Evolutionary conservation across 176 grass and related monocot species (phyloP).

Genomic region (Oryza meridionalis): DNA sequence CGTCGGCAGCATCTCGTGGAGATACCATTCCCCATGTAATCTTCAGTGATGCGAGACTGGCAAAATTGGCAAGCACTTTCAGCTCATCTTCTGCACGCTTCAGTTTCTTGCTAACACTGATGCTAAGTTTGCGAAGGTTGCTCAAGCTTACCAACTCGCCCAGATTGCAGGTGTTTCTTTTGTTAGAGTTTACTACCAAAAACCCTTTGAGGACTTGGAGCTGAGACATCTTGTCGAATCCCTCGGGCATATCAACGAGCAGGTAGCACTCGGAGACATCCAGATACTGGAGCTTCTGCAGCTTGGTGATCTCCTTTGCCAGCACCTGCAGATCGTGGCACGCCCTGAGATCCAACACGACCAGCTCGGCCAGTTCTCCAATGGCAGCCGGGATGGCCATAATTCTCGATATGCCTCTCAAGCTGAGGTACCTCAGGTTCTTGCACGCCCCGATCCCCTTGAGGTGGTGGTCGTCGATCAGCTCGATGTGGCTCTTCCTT

Average conservation of each 20-base stretch:
- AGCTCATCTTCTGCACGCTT: not conserved
- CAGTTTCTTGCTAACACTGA: not conserved
- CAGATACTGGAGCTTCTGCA: not conserved
- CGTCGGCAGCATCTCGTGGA: not conserved
- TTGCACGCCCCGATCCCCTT: constrained; percentile 23
- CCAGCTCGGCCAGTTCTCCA: not conserved
- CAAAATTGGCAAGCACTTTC: not conserved
- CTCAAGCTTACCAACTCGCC: not conserved
- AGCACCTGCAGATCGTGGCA: not conserved
- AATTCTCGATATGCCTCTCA: constrained; percentile 29
- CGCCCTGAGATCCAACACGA: constrained; percentile 3
- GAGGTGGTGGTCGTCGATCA: constrained; percentile 29
- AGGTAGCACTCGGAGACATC: constrained; percentile 19
- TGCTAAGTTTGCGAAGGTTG: not conserved
- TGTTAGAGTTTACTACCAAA: not conserved
- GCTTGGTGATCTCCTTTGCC: no score
- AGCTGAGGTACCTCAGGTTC: constrained; percentile 46
- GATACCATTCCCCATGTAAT: not conserved
- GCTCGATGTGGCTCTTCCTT: constrained; percentile 31
- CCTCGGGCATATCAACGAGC: not conserved
- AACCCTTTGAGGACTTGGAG: constrained; percentile 8
- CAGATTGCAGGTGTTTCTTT: not conserved
- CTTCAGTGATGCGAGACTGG: not conserved
- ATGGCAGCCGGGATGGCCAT: not conserved
- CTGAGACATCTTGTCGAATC: not conserved